Evolutionary conservation across 495 filamentous ascomycete genomes (phyloP).

Genomic region (Paragyromitra xinjiangensis): DNA sequence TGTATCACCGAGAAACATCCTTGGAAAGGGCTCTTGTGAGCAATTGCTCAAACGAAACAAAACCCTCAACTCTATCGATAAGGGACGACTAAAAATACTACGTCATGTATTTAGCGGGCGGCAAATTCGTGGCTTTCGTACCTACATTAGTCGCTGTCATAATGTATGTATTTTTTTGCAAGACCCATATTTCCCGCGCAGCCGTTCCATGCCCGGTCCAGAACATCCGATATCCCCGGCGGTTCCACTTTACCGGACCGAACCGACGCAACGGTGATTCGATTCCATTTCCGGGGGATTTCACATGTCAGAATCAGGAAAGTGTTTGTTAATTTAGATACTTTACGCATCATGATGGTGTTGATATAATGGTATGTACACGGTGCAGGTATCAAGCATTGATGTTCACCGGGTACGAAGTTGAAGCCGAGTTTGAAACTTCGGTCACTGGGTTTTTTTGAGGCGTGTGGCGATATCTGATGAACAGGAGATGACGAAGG

Average conservation of each 20-base stretch:
- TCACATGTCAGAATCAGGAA: constrained; percentile 25
- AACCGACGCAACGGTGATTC: constrained; percentile 26
- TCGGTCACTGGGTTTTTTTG: constrained; percentile 8
- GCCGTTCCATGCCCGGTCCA: constrained; percentile 31
- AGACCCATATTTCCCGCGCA: constrained; percentile 28
- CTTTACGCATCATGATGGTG: background rate
- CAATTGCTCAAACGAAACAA: constrained; percentile 29
- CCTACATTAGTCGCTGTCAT: constrained; percentile 37
- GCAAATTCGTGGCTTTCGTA: constrained; percentile 25
- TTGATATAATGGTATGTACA: background rate
- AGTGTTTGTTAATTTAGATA: background rate
- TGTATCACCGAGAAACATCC: constrained; percentile 3
- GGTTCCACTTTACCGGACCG: constrained; percentile 32
- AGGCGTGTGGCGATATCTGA: constrained; percentile 26
- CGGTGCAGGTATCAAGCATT: constrained; percentile 10
- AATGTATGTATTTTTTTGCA: constrained; percentile 2
- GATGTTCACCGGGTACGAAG: constrained; percentile 1
- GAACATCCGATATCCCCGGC: constrained; percentile 34
- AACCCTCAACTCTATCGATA: constrained; percentile 35
- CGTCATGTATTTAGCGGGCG: constrained; percentile 35
- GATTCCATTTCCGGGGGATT: background rate
- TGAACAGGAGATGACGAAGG: constrained; percentile 22
- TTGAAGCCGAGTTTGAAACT: constrained; percentile 26
- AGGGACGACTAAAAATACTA: constrained; percentile 29
- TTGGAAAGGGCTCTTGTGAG: constrained; percentile 26